A percentile compares a stretch with the other conserved stretches of the same genome.
phyloP scores from a whole-genome alignment of 2,329 filamentous ascomycete species.

The Lachnellula hyalina region DNA sequence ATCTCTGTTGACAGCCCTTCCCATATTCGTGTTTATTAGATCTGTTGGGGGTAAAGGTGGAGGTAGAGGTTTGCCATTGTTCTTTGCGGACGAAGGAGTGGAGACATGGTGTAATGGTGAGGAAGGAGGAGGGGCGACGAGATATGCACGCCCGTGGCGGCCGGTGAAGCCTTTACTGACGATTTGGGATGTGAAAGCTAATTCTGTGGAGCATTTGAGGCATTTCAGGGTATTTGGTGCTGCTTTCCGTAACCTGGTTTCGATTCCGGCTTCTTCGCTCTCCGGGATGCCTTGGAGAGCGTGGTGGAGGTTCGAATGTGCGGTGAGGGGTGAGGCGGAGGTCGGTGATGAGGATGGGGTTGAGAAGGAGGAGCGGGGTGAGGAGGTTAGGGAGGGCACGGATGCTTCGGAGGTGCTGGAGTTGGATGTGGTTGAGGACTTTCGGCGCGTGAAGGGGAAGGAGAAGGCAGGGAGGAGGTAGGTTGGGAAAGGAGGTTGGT shows the following conservation, averaged over 20 bases:
- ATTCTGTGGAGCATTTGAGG: constrained; percentile 51
- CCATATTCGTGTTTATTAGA: constrained; percentile 52
- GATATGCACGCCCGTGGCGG: constrained; percentile 57
- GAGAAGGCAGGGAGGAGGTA: constrained; percentile 49
- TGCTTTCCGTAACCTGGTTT: constrained; percentile 29
- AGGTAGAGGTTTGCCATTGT: no score
- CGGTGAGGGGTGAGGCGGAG: constrained; percentile 8
- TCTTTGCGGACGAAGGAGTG: no score
- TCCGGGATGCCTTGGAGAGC: constrained; percentile 27
- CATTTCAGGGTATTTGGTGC: constrained; percentile 53
- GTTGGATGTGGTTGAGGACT: constrained; percentile 29
- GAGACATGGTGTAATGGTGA: constrained; percentile 11
- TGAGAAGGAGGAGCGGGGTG: constrained; percentile 10
- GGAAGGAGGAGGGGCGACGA: constrained; percentile 43
- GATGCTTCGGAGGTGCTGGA: constrained; percentile 15
- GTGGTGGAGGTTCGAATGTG: constrained; percentile 17
- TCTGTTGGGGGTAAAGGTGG: no score
- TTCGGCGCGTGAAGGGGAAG: constrained; percentile 39
- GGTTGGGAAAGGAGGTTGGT: constrained; percentile 37
- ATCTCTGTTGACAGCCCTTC: constrained; percentile 49
- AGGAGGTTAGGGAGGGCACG: constrained; percentile 34
- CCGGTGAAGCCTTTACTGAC: constrained; percentile 63
- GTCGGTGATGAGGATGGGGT: constrained; percentile 20
- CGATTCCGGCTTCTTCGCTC: background rate
- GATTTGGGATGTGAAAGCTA: constrained; percentile 57